Evolutionary conservation across 2,329 filamentous ascomycete species (phyloP).

Genomic region (Monilinia fructigena): DNA sequence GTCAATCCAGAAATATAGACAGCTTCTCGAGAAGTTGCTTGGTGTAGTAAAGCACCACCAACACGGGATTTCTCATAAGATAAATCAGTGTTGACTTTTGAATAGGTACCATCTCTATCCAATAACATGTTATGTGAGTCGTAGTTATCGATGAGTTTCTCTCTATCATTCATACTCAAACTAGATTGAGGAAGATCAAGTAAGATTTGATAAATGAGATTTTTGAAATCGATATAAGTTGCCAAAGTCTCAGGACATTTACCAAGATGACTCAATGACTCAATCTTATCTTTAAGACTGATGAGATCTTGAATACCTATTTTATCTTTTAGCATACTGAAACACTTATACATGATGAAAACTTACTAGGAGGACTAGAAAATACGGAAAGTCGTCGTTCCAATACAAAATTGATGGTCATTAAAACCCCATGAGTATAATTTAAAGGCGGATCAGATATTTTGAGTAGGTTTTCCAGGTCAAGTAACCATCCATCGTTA

Average conservation of each 20-base stretch:
- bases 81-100: constrained; percentile 7
- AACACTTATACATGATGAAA: neutral
- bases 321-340: constrained; percentile 5
- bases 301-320: constrained; percentile 11
- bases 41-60: constrained; percentile 18
- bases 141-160: neutral
- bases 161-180: neutral
- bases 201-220: constrained; percentile 32
- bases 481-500: constrained; percentile 49
- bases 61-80: neutral
- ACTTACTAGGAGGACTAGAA: constrained; percentile 47
- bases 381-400: constrained; percentile 52
- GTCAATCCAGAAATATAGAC: constrained; percentile 25
- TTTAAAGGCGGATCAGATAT: constrained; percentile 47
- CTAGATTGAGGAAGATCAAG: neutral
- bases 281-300: constrained; percentile 8
- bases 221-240: constrained; percentile 41
- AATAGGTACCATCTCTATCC: neutral
- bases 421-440: constrained; percentile 56
- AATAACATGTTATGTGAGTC: neutral
- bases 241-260: constrained; percentile 31
- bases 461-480: constrained; percentile 40
- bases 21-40: constrained; percentile 22
- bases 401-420: constrained; percentile 56
- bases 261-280: neutral